Evolutionary conservation across 1,139 yeast genomes (phyloP), one percentile per base, ranked within the genome.

Genomic region (Taphrina betulina): DNA sequence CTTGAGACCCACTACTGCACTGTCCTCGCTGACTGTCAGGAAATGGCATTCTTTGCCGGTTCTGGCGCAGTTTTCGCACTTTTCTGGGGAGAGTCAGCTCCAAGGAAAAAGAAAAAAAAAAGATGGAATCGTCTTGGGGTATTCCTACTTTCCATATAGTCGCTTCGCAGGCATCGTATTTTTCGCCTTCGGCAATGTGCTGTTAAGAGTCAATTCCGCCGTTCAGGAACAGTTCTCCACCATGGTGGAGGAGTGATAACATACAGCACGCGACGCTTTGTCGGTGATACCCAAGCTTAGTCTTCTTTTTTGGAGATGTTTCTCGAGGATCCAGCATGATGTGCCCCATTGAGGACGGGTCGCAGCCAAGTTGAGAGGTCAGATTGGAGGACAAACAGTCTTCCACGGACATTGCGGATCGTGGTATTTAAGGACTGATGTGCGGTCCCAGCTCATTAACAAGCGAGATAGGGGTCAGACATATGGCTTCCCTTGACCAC

Each of bases 101-200:
- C n/a, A n/a, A n/a, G n/a, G n/a, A n/a, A n/a, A n/a, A n/a, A n/a
- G n/a, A n/a, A n/a, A n/a, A n/a, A n/a, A n/a, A n/a, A n/a, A n/a
- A n/a, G n/a, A n/a, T n/a, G n/a, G n/a, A n/a, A 20, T 10, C 12
- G 29, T 8, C 10, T 5, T 14, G 26, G 5, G 35, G 37, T 31
- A 22, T 14, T 12, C 45, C 2, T 14, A 50, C 54, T 36, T 10
- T 50, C 46, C 17, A 22, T 24, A 19, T 50, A 33, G 10, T 45
- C 29, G 14, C 48, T 50, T 7, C 41, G 44, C 23, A 40, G 44
- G 26, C 54, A 50, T 14, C 54, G 40, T 12, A 50, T 50, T 26
- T 50, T 50, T 23, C 54, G 45, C 31, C 54, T 20, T 23, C 54
- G 38, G 46, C 54, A 50, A 23, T 38, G 44, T 16, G 44, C 54